A percentile compares a stretch with the other conserved stretches of the same genome.
These are phyloP conservation scores for Cystobasidium pallidum DNA, from an alignment of 1,284 basidiomycete species.

Conservation along the genomic window DNA sequence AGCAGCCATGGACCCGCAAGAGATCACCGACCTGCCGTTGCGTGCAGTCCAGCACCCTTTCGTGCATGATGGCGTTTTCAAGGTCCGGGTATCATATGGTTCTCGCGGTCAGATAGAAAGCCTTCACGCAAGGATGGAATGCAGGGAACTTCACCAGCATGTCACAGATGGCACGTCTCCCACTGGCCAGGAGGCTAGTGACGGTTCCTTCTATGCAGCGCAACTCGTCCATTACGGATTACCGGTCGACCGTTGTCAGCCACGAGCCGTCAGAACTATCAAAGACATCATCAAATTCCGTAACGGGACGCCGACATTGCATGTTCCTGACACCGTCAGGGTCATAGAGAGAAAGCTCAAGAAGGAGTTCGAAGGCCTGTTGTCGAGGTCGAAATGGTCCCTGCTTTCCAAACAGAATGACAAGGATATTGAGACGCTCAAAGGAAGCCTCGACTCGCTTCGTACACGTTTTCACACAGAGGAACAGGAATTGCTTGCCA, in stretches of 20 bases:
- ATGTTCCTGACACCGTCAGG: constrained; percentile 1
- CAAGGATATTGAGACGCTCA: not conserved
- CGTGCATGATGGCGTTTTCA: not conserved
- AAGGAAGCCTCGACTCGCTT: not conserved
- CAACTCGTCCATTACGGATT: constrained; percentile 15
- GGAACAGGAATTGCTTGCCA: not conserved
- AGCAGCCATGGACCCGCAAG: not conserved
- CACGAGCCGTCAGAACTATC: not conserved
- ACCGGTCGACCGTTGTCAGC: not conserved
- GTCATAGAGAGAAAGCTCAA: constrained; percentile 6
- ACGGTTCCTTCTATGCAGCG: not conserved
- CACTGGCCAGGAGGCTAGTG: not conserved
- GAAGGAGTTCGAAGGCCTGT: not conserved
- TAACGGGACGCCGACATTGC: not conserved
- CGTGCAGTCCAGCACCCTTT: constrained; percentile 16
- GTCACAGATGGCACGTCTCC: not conserved
- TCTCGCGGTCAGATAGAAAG: not conserved
- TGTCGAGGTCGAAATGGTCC: not conserved
- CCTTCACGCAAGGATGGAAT: not conserved
- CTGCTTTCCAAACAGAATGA: not conserved
- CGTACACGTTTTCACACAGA: not conserved
- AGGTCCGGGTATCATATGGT: not conserved
- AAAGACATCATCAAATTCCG: not conserved
- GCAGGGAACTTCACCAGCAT: not conserved
- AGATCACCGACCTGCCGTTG: not conserved